Percentiles rank a stretch among this genome's conserved stretches.
These are phyloP conservation scores for Vigna radiata DNA, from an alignment of 306 rosid genomes.

Conservation along the genomic window DNA sequence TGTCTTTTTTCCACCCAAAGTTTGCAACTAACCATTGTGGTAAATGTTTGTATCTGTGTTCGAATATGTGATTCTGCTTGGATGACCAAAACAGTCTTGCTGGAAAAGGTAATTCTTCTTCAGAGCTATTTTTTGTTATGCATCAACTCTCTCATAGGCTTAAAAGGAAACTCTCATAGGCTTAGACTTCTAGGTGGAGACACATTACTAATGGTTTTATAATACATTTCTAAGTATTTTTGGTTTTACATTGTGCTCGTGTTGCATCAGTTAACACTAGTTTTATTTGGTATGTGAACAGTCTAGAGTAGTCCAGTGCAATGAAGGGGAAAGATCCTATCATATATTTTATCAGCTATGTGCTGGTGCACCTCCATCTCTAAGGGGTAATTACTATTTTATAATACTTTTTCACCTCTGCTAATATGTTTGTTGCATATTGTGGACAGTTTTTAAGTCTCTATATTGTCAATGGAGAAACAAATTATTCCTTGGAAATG, in stretches of 20 bases:
- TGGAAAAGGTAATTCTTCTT: conserved; percentile 79
- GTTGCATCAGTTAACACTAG: conserved; percentile 34
- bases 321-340: conserved; percentile 91
- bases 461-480: conserved; percentile 27
- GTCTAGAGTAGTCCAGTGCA: conserved; percentile 98
- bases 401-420: conserved; percentile 10
- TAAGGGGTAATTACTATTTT: conserved; percentile 59
- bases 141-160: no score
- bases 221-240: conserved; percentile 5
- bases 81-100: conserved; percentile 66
- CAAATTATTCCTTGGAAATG: not conserved
- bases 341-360: conserved; percentile 96
- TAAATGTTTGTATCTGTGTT: conserved; percentile 45
- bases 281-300: conserved; percentile 50
- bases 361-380: conserved; percentile 83
- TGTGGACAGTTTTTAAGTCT: conserved; percentile 9
- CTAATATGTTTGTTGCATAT: conserved; percentile 36
- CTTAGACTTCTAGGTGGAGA: not conserved
- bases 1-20: conserved; percentile 30
- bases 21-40: conserved; percentile 50
- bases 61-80: conserved; percentile 36
- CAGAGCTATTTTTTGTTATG: conserved; percentile 33
- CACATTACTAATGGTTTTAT: not conserved
- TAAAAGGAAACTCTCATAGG: not conserved
- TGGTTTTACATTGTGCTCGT: conserved; percentile 18